phyloP scores from a whole-genome alignment of 192 early-diverging fungal species.

The Neocallimastix lanati region DNA sequence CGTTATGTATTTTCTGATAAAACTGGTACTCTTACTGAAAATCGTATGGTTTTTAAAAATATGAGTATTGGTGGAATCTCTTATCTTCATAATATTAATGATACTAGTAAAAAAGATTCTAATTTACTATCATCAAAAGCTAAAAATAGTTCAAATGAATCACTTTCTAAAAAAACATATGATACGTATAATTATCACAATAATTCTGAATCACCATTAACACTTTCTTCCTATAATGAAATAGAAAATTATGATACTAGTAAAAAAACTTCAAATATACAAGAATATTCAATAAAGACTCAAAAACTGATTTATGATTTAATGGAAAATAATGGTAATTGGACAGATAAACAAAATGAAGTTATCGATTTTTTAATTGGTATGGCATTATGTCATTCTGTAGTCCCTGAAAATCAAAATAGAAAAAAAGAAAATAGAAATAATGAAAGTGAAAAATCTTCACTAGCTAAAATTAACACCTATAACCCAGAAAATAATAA shows the following conservation, averaged over 20 bases:
- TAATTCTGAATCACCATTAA: not conserved
- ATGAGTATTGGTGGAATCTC: constrained; percentile 14
- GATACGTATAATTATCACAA: not conserved
- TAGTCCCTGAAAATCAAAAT: constrained; percentile 44
- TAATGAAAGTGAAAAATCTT: too few species aligned
- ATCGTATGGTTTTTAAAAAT: constrained; percentile 55
- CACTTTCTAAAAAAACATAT: not conserved
- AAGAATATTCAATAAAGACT: not conserved
- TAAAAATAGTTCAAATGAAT: not conserved
- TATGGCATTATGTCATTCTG: constrained; percentile 68
- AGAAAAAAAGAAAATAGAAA: not conserved
- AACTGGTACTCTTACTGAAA: constrained; percentile 76
- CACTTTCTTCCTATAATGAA: not conserved
- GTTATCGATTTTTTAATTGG: constrained; percentile 39
- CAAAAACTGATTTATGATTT: not conserved
- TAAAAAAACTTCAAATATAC: not conserved
- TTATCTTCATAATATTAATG: not conserved
- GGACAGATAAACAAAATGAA: not conserved
- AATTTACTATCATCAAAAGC: too few species aligned
- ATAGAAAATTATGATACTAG: not conserved
- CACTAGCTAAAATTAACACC: too few species aligned
- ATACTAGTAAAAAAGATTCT: too few species aligned
- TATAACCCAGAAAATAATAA: not conserved
- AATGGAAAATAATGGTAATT: not conserved
- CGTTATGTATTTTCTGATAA: constrained; percentile 81